phyloP scores from a whole-genome alignment of 2,329 filamentous ascomycete genomes.

The Aspergillus niger region DNA sequence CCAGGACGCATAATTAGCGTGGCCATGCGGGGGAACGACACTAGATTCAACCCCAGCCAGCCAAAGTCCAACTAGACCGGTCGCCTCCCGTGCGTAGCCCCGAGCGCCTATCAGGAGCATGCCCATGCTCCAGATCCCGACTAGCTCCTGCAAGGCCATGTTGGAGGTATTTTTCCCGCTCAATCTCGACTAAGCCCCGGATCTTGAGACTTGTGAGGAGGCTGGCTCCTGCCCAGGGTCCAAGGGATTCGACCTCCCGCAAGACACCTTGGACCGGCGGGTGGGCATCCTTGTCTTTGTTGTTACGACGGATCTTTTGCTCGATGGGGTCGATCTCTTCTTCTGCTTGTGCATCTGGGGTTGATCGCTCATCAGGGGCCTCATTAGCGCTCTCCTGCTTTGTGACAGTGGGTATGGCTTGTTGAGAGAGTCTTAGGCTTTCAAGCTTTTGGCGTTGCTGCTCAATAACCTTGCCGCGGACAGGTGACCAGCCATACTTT shows the following conservation, averaged over 20 bases:
- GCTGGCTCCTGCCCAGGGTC: constrained; percentile 66
- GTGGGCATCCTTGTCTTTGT: constrained; percentile 37
- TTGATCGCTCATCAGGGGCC: constrained; percentile 21
- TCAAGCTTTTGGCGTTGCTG: constrained; percentile 49
- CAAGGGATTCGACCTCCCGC: constrained; percentile 62
- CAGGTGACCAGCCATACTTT: constrained; percentile 72
- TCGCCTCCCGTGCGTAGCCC: constrained; percentile 44
- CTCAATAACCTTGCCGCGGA: constrained; percentile 68
- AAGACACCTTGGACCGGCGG: constrained; percentile 41
- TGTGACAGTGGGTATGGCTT: neutral
- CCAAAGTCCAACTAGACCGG: constrained; percentile 53
- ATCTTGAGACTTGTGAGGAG: constrained; percentile 61
- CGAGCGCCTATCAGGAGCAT: constrained; percentile 42
- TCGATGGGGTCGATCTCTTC: constrained; percentile 48
- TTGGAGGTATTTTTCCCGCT: constrained; percentile 63
- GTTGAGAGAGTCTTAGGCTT: constrained; percentile 32
- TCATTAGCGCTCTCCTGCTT: neutral
- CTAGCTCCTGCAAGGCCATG: constrained; percentile 51
- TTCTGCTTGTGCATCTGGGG: constrained; percentile 14
- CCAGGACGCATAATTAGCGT: neutral
- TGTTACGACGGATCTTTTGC: constrained; percentile 41
- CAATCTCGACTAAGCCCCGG: constrained; percentile 64
- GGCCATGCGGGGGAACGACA: neutral
- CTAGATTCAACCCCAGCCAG: constrained; percentile 45
- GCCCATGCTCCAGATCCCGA: constrained; percentile 42